Conservation (phyloP, 495 filamentous ascomycete species). For the Hypoxylon intermedium region DNA sequence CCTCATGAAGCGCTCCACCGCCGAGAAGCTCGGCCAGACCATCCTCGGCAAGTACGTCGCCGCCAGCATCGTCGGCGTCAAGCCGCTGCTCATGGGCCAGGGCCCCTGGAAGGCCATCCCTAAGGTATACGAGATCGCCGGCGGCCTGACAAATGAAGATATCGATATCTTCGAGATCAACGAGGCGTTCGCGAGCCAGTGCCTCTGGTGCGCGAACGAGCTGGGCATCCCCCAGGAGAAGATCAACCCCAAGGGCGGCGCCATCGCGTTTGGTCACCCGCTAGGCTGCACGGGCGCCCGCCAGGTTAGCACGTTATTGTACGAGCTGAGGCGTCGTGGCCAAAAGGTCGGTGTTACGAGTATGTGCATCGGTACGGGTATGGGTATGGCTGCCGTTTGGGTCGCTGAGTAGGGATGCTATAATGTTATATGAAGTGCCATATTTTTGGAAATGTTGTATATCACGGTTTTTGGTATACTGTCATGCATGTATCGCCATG, state of each 20-base stretch:
- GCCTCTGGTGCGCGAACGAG: slow-evolving; percentile 90
- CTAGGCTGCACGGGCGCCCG: slow-evolving; percentile 92
- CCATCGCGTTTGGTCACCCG: slow-evolving; percentile 98
- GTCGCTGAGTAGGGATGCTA: slow-evolving; percentile 71
- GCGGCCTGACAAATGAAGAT: slow-evolving; percentile 82
- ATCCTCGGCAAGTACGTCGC: slow-evolving; percentile 88
- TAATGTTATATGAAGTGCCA: neutral
- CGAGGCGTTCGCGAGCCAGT: slow-evolving; percentile 96
- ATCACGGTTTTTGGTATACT: slow-evolving; percentile 9
- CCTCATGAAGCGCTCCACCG: slow-evolving; percentile 93
- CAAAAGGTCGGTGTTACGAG: slow-evolving; percentile 89
- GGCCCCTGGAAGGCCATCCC: slow-evolving; percentile 97
- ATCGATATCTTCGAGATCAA: slow-evolving; percentile 99
- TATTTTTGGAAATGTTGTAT: neutral
- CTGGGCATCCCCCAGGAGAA: slow-evolving; percentile 79
- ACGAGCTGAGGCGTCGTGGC: slow-evolving; percentile 80
- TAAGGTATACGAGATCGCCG: slow-evolving; percentile 81
- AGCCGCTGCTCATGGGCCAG: slow-evolving; percentile 93
- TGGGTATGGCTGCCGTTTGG: slow-evolving; percentile 97
- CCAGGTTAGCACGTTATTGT: slow-evolving; percentile 90
- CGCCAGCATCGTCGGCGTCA: slow-evolving; percentile 84
- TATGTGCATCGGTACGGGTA: slow-evolving; percentile 97
- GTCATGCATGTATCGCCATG: slow-evolving; percentile 1
- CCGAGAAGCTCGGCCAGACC: slow-evolving; percentile 82
- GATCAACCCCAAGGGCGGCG: slow-evolving; percentile 97